Percentiles rank a stretch among this genome's conserved stretches.
Conservation (phyloP, 768 basidiomycete genomes). For the Sarcomyxa edulis region DNA sequence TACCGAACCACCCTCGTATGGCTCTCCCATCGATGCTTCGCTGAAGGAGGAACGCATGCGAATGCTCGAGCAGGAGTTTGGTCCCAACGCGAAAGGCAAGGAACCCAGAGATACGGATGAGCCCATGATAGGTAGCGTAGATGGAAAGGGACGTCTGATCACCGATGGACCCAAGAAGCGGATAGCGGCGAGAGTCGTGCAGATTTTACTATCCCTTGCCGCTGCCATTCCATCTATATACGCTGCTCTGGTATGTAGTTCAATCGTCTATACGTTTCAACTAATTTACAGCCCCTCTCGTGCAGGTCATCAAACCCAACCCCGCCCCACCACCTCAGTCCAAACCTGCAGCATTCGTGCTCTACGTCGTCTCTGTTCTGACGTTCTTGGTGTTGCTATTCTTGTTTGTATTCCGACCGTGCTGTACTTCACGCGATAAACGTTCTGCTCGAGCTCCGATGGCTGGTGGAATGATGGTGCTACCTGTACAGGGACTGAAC, state of each 20-base stretch:
- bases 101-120: conserved; percentile 26
- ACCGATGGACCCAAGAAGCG: conserved; percentile 63
- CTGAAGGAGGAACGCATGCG: conserved; percentile 65
- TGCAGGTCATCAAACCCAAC: conserved; percentile 50
- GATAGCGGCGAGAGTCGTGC: conserved; percentile 37
- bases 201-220: conserved; percentile 45
- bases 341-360: conserved; percentile 46
- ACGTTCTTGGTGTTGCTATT: conserved; percentile 47
- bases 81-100: conserved; percentile 24
- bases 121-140: conserved; percentile 52
- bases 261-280: background rate
- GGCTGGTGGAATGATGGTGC: conserved; percentile 49
- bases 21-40: conserved; percentile 36
- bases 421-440: conserved; percentile 37
- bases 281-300: conserved; percentile 7
- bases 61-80: conserved; percentile 69
- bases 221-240: conserved; percentile 56
- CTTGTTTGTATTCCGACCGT: conserved; percentile 55
- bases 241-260: conserved; percentile 48
- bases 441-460: conserved; percentile 11
- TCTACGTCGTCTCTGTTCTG: conserved; percentile 52
- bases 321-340: conserved; percentile 50
- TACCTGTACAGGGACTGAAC: conserved; percentile 53
- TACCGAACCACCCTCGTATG: conserved; percentile 38
- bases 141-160: conserved; percentile 51